These are phyloP conservation scores for Sugiyamaella grinbergsii DNA, from an alignment of 1,139 yeast genomes.

Conservation along the genomic window DNA sequence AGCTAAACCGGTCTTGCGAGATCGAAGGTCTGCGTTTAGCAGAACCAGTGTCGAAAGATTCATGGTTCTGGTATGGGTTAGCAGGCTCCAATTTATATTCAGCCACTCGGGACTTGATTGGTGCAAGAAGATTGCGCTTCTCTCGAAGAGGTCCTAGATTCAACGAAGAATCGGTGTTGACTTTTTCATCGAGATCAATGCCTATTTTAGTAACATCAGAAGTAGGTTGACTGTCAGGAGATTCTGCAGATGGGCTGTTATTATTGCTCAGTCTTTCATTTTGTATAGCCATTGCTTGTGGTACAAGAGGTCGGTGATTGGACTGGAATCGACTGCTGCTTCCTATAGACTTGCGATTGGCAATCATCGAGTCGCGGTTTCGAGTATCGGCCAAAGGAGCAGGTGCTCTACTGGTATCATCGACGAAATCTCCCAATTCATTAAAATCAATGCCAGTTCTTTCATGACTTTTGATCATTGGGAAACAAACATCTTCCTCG, in stretches of 20 bases:
- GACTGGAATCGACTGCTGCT: constrained; percentile 8
- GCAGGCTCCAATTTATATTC: constrained; percentile 14
- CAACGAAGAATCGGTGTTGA: constrained; percentile 9
- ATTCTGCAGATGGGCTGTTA: constrained; percentile 1
- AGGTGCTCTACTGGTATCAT: constrained; percentile 22
- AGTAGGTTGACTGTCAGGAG: constrained; percentile 23
- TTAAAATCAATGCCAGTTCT: constrained; percentile 43
- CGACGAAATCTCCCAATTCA: constrained; percentile 44
- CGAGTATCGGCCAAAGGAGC: background rate
- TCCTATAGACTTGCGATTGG: constrained; percentile 3
- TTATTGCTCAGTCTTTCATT: constrained; percentile 6
- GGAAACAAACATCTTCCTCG: constrained; percentile 97
- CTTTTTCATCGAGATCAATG: constrained; percentile 15
- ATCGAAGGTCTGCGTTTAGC: constrained; percentile 22
- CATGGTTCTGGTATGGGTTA: constrained; percentile 14
- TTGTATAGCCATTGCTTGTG: constrained; percentile 19
- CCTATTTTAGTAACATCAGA: constrained; percentile 22
- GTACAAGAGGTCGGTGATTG: constrained; percentile 25
- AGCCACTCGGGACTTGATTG: constrained; percentile 5
- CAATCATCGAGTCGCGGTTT: constrained; percentile 3
- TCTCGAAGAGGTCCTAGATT: constrained; percentile 9
- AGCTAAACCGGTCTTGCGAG: constrained; percentile 66
- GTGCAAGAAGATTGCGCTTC: background rate
- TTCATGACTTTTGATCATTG: constrained; percentile 67
- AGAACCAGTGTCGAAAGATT: background rate